Percentiles rank a stretch among this genome's conserved stretches.
Evolutionary conservation across 2,329 filamentous ascomycete species (phyloP).

Genomic region (Zarea fungicola): DNA sequence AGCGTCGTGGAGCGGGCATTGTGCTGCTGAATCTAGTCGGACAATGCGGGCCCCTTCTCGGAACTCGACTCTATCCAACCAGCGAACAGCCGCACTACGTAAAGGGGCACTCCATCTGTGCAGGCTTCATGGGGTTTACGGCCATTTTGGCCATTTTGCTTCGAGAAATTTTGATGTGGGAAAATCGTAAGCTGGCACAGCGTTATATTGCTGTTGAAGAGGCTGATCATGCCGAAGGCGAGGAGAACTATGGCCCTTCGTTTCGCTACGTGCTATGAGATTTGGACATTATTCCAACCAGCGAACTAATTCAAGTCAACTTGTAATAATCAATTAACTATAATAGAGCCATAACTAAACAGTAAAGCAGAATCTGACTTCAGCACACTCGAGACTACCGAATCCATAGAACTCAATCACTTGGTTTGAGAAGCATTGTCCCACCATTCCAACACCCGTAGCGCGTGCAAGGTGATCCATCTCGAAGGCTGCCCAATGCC

Average conservation of each 20-base stretch:
- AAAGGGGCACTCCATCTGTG: slow-evolving; percentile 18
- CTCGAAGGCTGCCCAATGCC: neutral
- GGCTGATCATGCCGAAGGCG: slow-evolving; percentile 3
- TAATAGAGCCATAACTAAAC: too few species aligned
- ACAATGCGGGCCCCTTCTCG: slow-evolving; percentile 64
- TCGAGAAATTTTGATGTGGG: slow-evolving; percentile 14
- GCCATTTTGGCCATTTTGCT: slow-evolving; percentile 15
- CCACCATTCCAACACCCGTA: slow-evolving; percentile 7
- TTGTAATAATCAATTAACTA: too few species aligned
- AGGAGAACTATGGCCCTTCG: slow-evolving; percentile 20
- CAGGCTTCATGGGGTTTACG: slow-evolving; percentile 20
- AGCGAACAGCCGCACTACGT: slow-evolving; percentile 50
- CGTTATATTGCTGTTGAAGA: slow-evolving; percentile 8
- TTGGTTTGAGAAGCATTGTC: neutral
- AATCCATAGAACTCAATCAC: too few species aligned
- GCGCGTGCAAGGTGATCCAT: slow-evolving; percentile 1
- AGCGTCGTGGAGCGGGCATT: slow-evolving; percentile 64
- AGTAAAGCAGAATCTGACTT: too few species aligned
- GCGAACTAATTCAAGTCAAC: too few species aligned
- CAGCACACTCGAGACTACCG: too few species aligned
- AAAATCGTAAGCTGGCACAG: slow-evolving; percentile 17
- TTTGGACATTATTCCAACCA: too few species aligned
- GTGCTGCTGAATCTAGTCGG: slow-evolving; percentile 72
- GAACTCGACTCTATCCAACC: slow-evolving; percentile 54
- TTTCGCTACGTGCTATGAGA: slow-evolving; percentile 21